Evolutionary conservation across 768 basidiomycete species (phyloP).

Genomic region (Ramaria rubella): DNA sequence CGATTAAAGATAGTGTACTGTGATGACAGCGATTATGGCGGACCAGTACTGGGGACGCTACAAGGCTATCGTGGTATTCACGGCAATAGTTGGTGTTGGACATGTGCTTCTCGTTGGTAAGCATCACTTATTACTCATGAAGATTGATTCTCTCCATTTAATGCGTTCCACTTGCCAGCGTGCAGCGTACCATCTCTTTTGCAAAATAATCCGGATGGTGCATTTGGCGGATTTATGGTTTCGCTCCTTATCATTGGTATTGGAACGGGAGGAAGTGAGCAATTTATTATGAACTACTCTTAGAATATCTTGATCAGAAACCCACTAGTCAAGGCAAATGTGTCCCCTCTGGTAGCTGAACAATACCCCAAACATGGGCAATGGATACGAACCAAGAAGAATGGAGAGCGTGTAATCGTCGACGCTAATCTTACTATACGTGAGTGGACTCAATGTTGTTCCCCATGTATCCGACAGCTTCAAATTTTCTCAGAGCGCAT

Average conservation of each 20-base stretch:
- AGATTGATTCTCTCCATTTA: background rate
- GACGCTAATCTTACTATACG: constrained; percentile 9
- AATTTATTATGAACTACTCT: background rate
- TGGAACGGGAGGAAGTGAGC: constrained; percentile 10
- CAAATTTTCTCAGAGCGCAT: background rate
- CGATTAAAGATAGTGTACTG: background rate
- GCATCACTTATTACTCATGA: too few relatives aligned
- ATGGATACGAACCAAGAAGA: constrained; percentile 8
- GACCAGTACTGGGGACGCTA: constrained; percentile 11
- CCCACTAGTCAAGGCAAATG: constrained; percentile 7
- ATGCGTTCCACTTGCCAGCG: background rate
- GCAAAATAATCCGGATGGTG: constrained; percentile 6
- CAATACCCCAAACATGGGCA: constrained; percentile 9
- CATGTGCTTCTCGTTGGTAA: constrained; percentile 10
- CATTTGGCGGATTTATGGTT: constrained; percentile 9
- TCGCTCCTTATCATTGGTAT: constrained; percentile 8
- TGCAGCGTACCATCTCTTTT: constrained; percentile 9
- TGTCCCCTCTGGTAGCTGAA: constrained; percentile 9
- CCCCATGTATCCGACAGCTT: background rate
- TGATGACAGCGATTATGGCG: constrained; percentile 4
- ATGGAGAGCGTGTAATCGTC: constrained; percentile 6
- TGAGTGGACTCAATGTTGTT: background rate
- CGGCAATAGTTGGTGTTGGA: constrained; percentile 4
- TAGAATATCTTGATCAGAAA: background rate
- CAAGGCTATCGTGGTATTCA: constrained; percentile 5